phyloP scores from a whole-genome alignment of 2,329 filamentous ascomycete genomes.

The Fusarium xylarioides region DNA sequence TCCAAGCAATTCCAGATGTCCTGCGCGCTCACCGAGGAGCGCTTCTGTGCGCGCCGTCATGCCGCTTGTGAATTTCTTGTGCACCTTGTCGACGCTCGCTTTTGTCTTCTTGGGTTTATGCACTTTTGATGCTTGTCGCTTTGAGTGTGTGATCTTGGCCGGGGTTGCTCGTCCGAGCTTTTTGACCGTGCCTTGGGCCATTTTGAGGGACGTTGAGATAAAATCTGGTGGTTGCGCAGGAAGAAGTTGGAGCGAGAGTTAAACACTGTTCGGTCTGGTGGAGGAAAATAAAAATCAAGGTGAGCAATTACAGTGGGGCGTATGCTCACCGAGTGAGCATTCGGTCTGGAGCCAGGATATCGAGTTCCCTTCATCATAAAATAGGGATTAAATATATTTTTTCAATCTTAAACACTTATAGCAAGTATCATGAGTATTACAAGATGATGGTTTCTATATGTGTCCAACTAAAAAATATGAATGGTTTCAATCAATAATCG shows the following conservation, averaged over 20 bases:
- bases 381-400: neutral
- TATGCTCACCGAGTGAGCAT: constrained; percentile 10
- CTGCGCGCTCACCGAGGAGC: constrained; percentile 66
- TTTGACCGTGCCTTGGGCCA: constrained; percentile 66
- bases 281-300: constrained; percentile 32
- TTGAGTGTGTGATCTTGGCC: constrained; percentile 53
- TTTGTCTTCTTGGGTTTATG: constrained; percentile 60
- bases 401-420: neutral
- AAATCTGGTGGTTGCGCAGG: neutral
- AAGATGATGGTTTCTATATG: neutral
- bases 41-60: constrained; percentile 65
- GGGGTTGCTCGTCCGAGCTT: constrained; percentile 54
- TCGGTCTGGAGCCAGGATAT: neutral
- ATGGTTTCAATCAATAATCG: constrained; percentile 24
- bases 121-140: constrained; percentile 56
- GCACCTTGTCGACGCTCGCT: constrained; percentile 60
- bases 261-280: neutral
- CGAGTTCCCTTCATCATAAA: neutral
- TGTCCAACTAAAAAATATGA: neutral
- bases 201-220: constrained; percentile 38
- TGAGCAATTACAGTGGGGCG: constrained; percentile 29
- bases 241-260: constrained; percentile 48
- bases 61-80: constrained; percentile 64
- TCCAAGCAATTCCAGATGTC: constrained; percentile 68
- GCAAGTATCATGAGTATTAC: neutral